Base-by-base conservation (phyloP, 768 basidiomycete genomes). In the Kwoniella botswanensis region DNA sequence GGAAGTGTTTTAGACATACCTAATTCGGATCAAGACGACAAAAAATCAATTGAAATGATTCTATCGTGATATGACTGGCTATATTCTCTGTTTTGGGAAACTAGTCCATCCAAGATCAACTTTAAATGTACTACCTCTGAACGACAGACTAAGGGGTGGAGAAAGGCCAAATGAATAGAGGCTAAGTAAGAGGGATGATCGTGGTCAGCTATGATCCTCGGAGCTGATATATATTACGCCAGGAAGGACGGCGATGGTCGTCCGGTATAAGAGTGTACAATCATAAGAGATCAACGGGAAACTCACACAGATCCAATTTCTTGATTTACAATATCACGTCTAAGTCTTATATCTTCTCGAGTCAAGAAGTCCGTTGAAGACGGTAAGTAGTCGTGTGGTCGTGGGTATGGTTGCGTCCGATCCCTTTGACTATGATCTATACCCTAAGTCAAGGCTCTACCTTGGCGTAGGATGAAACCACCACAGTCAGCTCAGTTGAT, bases 241-340 rank as follows among this genome's bases (percentile, higher is more conserved):
- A 29, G 57, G 10, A 58, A 42, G 15, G 57, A 58, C 3, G 12
- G 24, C 55, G 17, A 12, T 56, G 18, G 26, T 56, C n/a, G 24
- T 24, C n/a, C 12, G 24, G 15, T n/a, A 56, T n/a, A 12, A 56
- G 24, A 7, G 24, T n/a, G 21, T n/a, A 12, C 12, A 52, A 55
- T 22, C 0, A 21, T 21, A n/a, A 55, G 54, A 55, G 54, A 24
- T 6, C 35, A 35, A 61, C 59, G 59, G 59, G 59, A 43, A 21
- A 61, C 59, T 43, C 21, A 61, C 59, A 61, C 42, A 61, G 59
- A 61, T 61, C 59, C 59, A 43, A n/a, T 61, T 43, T n/a, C 11
- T 55, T 12, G 21, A 4, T 12, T 29, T 59, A 7, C 6, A 1
- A 35, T 50, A 18, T 61, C 17, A n/a, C 59, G 5, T 61, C 11